Evolutionary conservation across 108 stramenopile species (phyloP).

Genomic region (Nannochloropsis gaditana): DNA sequence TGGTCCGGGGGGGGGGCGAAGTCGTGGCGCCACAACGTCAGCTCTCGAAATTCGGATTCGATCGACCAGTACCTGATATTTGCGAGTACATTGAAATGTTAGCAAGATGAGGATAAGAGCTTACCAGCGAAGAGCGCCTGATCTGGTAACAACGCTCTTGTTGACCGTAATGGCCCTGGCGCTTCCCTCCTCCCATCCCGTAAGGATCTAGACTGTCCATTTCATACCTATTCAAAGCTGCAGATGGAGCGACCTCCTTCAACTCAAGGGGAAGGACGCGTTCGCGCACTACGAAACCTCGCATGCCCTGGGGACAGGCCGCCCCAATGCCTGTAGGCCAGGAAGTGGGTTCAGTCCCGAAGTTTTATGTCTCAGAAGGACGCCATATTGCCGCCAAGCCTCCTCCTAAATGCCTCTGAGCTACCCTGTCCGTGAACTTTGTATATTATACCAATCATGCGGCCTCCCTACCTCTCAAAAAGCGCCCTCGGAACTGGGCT

Average conservation of each 20-base stretch:
- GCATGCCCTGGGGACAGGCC: not conserved
- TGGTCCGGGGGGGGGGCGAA: not conserved
- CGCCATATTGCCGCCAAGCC: too few relatives aligned
- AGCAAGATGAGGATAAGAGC: too few relatives aligned
- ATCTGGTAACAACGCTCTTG: too few relatives aligned
- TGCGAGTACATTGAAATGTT: too few relatives aligned
- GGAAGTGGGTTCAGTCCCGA: too few relatives aligned
- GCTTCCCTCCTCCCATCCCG: not conserved
- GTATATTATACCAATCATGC: too few relatives aligned
- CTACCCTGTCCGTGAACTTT: too few relatives aligned
- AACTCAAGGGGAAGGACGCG: not conserved
- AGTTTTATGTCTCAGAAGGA: too few relatives aligned
- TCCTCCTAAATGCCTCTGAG: too few relatives aligned
- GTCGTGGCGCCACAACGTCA: slow-evolving; percentile 19
- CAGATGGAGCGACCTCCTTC: not conserved
- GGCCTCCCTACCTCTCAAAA: not conserved
- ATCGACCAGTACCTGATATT: slow-evolving; percentile 5
- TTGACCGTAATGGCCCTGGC: not conserved
- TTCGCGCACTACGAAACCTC: not conserved
- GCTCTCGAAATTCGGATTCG: slow-evolving; percentile 1
- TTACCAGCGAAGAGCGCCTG: too few relatives aligned
- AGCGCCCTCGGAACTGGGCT: not conserved
- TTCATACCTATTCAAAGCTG: not conserved
- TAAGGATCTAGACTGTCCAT: not conserved
- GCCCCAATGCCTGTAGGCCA: not conserved